Evolutionary conservation across 2,329 filamentous ascomycete genomes (phyloP), one percentile per base, ranked within the genome.

Genomic region (Elsinoe necatrix): DNA sequence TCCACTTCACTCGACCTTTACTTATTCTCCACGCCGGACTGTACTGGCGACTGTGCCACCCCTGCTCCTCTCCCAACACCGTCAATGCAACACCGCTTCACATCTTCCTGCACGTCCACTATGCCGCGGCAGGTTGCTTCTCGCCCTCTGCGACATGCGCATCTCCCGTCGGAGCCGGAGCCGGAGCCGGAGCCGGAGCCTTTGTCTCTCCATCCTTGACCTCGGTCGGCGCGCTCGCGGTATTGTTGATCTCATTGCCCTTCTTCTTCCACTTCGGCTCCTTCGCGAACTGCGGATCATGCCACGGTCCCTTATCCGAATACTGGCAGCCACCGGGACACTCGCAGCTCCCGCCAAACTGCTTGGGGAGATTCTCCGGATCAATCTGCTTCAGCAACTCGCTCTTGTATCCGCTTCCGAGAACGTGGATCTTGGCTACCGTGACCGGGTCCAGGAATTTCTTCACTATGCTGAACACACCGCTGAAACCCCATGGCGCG

Each of bases 361-460:
- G 77, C 72, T 84, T 85, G 60, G 93, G 93, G 60, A 98, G 78
- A 75, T 95, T 96, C 80, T 96, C 91, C 55, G 83, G 79, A 1
- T 90, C 86, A 2, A 98, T 81, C 75, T 98, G 93, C 58, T 76
- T 79, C 60, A 95, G 77, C 57, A 98, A 78, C 72, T 95, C 88
- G 67, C 81, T 83, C 78, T 95, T 81, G 77, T 96, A 97, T 59
- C 81, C 77, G 62, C 77, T 75, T 62, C 91, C 89, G 37, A 97
- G 80, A 57, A 98, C 85, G 74, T 95, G 84, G 69, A 98, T 98
- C 83, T 98, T 98, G 69, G 85, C 80, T 60, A 95, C 91, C 48
- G 93, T 98, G 67, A 98, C 90, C 54, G 93, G 93, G 75, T 98
- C 93, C 66, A 98, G 81, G 83, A 93, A 97, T 63, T 84, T 84